Conservation (phyloP, 2,329 filamentous ascomycete genomes). For the Westerdykella sp. region DNA sequence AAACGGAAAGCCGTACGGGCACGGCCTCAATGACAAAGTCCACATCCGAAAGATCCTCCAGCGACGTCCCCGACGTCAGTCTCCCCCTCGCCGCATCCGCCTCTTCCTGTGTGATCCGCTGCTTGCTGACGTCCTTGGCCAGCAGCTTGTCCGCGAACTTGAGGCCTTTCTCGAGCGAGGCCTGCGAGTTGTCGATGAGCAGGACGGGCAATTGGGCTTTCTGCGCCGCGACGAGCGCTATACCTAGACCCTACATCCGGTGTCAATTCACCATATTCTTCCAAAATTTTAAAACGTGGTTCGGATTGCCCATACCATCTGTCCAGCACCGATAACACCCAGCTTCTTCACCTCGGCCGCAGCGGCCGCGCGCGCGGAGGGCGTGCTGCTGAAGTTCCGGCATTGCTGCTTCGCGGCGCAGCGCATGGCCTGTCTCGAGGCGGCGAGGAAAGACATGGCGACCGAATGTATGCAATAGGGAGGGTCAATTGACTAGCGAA, state of each 20-base stretch:
- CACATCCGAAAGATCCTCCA: constrained; percentile 72
- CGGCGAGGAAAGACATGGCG: constrained; percentile 29
- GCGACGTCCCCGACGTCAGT: constrained; percentile 62
- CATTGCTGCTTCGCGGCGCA: constrained; percentile 26
- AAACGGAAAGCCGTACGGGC: constrained; percentile 54
- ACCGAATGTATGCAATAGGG: neutral
- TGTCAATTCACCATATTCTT: constrained; percentile 14
- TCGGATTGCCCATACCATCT: constrained; percentile 76
- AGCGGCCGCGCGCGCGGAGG: constrained; percentile 47
- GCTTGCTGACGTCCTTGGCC: constrained; percentile 84
- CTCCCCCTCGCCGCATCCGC: constrained; percentile 67
- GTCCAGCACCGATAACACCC: constrained; percentile 88
- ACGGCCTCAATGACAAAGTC: constrained; percentile 99
- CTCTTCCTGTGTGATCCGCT: constrained; percentile 74
- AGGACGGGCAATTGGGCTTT: constrained; percentile 78
- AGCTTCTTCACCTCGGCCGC: constrained; percentile 71
- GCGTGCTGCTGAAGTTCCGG: constrained; percentile 61
- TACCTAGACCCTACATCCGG: constrained; percentile 70
- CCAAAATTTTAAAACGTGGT: constrained; percentile 3
- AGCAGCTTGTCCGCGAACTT: constrained; percentile 93
- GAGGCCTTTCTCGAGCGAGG: constrained; percentile 80
- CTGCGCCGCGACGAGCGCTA: constrained; percentile 86
- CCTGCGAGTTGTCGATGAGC: constrained; percentile 76
- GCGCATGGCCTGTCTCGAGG: constrained; percentile 24
- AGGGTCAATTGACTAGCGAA: neutral